These are phyloP conservation scores for Cutaneotrichosporon cutaneum DNA, from an alignment of 1,284 basidiomycete genomes.

Conservation along the genomic window DNA sequence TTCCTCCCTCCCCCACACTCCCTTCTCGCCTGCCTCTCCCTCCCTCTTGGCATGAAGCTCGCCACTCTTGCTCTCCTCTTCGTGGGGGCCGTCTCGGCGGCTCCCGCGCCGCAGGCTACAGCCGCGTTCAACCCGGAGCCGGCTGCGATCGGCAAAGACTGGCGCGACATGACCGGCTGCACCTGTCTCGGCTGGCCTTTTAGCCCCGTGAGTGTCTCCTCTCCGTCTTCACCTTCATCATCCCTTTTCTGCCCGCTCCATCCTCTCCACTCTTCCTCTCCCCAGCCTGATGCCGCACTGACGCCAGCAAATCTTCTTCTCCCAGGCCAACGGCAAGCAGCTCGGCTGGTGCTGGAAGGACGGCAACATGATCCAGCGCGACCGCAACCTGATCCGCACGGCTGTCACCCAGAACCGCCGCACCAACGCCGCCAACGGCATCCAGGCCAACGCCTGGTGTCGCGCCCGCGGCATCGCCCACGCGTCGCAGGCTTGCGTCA, in stretches of 20 bases:
- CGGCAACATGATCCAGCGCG: conserved; percentile 5
- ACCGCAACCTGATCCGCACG: not conserved
- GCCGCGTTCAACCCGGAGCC: not conserved
- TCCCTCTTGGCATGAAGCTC: not conserved
- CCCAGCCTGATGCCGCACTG: not conserved
- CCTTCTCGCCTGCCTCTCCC: not conserved
- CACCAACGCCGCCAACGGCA: not conserved
- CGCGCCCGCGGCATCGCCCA: not conserved
- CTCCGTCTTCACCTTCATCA: not conserved
- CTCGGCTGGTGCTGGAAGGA: conserved; percentile 3
- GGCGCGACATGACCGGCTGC: conserved; percentile 2
- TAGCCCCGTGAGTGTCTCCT: not conserved
- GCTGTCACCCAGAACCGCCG: not conserved
- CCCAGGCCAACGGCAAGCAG: conserved; percentile 1
- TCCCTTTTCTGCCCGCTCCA: not conserved
- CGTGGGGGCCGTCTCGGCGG: not conserved
- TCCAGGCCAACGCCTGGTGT: conserved; percentile 1
- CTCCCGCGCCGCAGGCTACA: not conserved
- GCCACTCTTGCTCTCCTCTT: not conserved
- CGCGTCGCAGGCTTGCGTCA: not conserved
- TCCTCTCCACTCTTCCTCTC: not conserved
- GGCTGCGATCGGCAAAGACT: not conserved
- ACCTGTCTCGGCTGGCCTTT: conserved; percentile 4
- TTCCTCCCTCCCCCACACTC: not conserved
- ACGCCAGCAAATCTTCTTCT: not conserved